Percentiles rank a stretch among this genome's conserved stretches.
phyloP scores from a whole-genome alignment of 23 red algal species.

The Gracilaria vermiculophylla region DNA sequence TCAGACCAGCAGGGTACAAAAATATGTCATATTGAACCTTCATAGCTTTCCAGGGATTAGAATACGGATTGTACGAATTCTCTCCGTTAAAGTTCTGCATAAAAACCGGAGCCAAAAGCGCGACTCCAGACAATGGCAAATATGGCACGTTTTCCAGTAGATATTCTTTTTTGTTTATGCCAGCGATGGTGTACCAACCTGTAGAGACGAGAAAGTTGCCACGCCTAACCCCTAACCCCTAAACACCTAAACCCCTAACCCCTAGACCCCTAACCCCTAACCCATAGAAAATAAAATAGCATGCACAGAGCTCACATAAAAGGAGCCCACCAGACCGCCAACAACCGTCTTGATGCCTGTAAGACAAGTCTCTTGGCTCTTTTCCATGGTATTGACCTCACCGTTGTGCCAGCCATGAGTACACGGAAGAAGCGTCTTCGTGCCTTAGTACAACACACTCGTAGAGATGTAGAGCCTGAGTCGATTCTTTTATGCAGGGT shows the following conservation, averaged over 20 bases:
- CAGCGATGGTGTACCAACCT: constrained; percentile 54
- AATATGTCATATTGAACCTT: constrained; percentile 46
- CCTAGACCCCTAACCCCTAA: no score
- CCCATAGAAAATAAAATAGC: constrained; percentile 41
- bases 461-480: constrained; percentile 42
- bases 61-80: constrained; percentile 49
- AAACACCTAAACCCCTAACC: no score
- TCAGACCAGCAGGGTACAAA: constrained; percentile 36
- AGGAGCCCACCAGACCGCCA: constrained; percentile 45
- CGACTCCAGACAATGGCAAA: constrained; percentile 62
- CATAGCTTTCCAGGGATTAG: constrained; percentile 24
- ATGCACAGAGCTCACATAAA: constrained; percentile 70
- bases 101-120: constrained; percentile 32
- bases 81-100: constrained; percentile 47
- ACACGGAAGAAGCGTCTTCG: constrained; percentile 35
- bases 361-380: constrained; percentile 19
- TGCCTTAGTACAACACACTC: constrained; percentile 51
- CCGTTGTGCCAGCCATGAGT: constrained; percentile 55
- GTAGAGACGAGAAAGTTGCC: constrained; percentile 49
- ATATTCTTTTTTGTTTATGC: constrained; percentile 32
- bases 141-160: constrained; percentile 47
- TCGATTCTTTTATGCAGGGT: constrained; percentile 39
- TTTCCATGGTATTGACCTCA: constrained; percentile 51
- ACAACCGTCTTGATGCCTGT: constrained; percentile 40
- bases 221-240: no score